phyloP scores from a whole-genome alignment of 768 basidiomycete genomes.

The Nidularia pulvinata region DNA sequence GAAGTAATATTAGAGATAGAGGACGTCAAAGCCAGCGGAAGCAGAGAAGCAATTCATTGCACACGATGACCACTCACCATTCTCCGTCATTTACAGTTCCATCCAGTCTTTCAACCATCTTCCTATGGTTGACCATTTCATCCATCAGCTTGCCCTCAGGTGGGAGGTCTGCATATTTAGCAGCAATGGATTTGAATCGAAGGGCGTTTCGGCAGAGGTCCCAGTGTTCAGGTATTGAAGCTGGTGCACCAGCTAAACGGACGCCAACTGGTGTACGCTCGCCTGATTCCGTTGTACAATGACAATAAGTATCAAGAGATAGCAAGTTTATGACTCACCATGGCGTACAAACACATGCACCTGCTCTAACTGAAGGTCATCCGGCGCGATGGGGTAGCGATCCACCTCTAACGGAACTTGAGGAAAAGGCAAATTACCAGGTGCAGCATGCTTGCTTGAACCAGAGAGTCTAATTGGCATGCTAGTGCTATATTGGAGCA shows the following conservation, averaged over 20 bases:
- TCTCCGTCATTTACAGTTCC: constrained; percentile 53
- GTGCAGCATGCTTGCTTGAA: too few species aligned
- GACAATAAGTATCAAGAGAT: neutral
- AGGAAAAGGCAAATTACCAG: constrained; percentile 9
- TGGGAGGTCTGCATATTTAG: constrained; percentile 12
- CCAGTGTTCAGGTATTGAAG: constrained; percentile 71
- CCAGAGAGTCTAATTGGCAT: neutral
- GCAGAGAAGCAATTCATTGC: neutral
- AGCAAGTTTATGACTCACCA: constrained; percentile 40
- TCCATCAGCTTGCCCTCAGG: constrained; percentile 9
- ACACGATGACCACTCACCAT: constrained; percentile 45
- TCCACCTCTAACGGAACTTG: constrained; percentile 58
- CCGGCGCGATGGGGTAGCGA: constrained; percentile 57
- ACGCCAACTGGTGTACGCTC: constrained; percentile 79
- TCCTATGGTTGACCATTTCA: constrained; percentile 32
- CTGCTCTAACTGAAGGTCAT: constrained; percentile 58
- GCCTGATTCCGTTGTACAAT: constrained; percentile 33
- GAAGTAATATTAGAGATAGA: neutral
- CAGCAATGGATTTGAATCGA: constrained; percentile 46
- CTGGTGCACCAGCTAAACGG: constrained; percentile 59
- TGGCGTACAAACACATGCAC: constrained; percentile 78
- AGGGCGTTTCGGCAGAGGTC: constrained; percentile 58
- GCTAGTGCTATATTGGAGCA: neutral
- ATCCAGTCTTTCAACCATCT: constrained; percentile 56
- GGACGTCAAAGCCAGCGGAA: neutral